Evolutionary conservation across 768 basidiomycete genomes (phyloP), one percentile per base, ranked within the genome.

Genomic region (Leccinellum rugosiceps): DNA sequence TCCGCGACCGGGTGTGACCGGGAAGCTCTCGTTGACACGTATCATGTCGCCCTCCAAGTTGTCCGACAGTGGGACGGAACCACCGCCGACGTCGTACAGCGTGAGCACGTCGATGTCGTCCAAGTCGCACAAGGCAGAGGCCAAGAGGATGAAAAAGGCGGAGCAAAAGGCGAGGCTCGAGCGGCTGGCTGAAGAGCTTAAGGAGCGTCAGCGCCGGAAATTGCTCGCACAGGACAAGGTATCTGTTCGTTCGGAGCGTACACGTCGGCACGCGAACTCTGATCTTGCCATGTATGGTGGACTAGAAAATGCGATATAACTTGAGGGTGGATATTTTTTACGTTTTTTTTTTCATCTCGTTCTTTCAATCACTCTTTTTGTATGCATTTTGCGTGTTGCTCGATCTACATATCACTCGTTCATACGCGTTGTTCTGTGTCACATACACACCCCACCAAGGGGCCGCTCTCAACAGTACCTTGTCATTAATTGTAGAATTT

Each of bases 111-210:
- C 58, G 34, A 45, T 23, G 23, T 45, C 23, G 14, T 41, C 25
- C 6, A 14, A 23, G 44, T 66, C 63, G 60, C 70, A 70, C 54
- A 81, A 75, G 67, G 76, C 73, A 23, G 75, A 79, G 55, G 76
- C 76, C 47, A 77, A 79, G 66, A 64, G 55, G 60, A 68, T 71
- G 68, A 74, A 76, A 59, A 80, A 77, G 70, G 75, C 76, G 10
- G 72, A 76, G 52, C 68, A 74, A 49, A 72, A 74, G 32, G 73
- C 73, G 53, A 75, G 68, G 60, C 70, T 68, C 31, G 76, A 79
- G 56, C 73, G 73, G 51, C 70, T 82, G 31, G 80, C 81, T n/a
- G 64, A 71, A 55, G 74, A 79, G 48, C 71, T 82, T 59, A 79
- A 77, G 65, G 72, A 73, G 51, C 71, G 66, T 64, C 60, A 67